Percentiles rank a stretch among this genome's conserved stretches.
Conservation (phyloP, 257 asterid genomes). For the Cinchona pubescens region DNA sequence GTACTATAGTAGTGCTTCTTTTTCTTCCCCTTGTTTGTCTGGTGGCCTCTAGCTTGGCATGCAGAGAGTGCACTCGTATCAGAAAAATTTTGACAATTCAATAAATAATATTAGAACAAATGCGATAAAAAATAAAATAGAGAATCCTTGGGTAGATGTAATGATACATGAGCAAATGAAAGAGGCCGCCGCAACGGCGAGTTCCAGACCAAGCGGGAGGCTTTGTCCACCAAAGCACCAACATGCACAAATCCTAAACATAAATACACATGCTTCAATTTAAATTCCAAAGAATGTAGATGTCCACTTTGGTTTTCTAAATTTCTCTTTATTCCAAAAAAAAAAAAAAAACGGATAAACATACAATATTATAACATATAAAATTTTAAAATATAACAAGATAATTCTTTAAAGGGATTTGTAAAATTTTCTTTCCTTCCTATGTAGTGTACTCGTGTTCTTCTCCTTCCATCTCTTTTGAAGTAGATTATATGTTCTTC, state of each 20-base stretch:
- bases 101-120: too few species aligned
- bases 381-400: too few species aligned
- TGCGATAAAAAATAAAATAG: too few species aligned
- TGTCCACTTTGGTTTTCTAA: not conserved
- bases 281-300: not conserved
- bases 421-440: not conserved
- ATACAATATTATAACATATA: too few species aligned
- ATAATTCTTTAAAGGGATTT: too few species aligned
- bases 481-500: not conserved
- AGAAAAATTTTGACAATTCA: too few species aligned
- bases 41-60: not conserved
- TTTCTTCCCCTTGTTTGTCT: not conserved
- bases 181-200: slow-evolving; percentile 18
- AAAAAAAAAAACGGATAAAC: not conserved
- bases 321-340: not conserved
- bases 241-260: not conserved
- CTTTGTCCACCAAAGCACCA: slow-evolving; percentile 24
- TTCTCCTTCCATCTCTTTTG: not conserved
- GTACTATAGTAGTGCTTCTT: not conserved
- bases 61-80: not conserved
- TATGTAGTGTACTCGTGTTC: too few species aligned
- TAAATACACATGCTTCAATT: not conserved
- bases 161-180: not conserved
- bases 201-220: slow-evolving; percentile 6
- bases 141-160: not conserved